Conservation (phyloP, 1,139 yeast genomes). For the Blastobotrys persicus region DNA sequence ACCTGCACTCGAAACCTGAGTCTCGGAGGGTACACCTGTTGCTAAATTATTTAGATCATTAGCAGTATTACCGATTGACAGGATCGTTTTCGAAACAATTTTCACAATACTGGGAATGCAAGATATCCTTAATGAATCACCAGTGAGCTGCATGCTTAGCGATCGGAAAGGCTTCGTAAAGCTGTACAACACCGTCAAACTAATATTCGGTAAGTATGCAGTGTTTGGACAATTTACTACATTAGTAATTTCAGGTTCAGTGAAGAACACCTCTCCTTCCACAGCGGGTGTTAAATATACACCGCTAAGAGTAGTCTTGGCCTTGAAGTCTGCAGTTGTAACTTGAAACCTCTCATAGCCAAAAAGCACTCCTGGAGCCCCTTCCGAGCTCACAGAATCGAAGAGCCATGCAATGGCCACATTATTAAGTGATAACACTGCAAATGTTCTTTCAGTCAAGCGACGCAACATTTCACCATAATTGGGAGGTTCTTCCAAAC, state of each 20-base stretch:
- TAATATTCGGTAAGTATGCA: constrained; percentile 36
- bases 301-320: constrained; percentile 40
- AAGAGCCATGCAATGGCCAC: constrained; percentile 79
- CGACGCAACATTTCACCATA: constrained; percentile 15
- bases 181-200: constrained; percentile 19
- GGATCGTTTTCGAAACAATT: constrained; percentile 22
- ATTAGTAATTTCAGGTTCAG: constrained; percentile 23
- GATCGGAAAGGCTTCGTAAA: constrained; percentile 15
- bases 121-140: constrained; percentile 35
- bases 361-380: constrained; percentile 54
- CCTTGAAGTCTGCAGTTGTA: constrained; percentile 22
- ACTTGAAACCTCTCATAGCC: constrained; percentile 57
- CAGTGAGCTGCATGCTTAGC: constrained; percentile 28
- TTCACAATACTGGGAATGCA: constrained; percentile 34
- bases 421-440: constrained; percentile 62
- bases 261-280: constrained; percentile 21
- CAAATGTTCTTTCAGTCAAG: constrained; percentile 35
- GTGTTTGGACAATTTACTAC: constrained; percentile 24
- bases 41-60: constrained; percentile 9
- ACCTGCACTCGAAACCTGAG: background rate
- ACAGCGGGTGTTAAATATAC: constrained; percentile 35
- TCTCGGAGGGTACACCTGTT: constrained; percentile 6
- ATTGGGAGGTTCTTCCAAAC: background rate
- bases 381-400: constrained; percentile 32
- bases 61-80: constrained; percentile 19